Evolutionary conservation across 257 asterid genomes (phyloP), one percentile per base, ranked within the genome.

Genomic region (Solanum commersonii): DNA sequence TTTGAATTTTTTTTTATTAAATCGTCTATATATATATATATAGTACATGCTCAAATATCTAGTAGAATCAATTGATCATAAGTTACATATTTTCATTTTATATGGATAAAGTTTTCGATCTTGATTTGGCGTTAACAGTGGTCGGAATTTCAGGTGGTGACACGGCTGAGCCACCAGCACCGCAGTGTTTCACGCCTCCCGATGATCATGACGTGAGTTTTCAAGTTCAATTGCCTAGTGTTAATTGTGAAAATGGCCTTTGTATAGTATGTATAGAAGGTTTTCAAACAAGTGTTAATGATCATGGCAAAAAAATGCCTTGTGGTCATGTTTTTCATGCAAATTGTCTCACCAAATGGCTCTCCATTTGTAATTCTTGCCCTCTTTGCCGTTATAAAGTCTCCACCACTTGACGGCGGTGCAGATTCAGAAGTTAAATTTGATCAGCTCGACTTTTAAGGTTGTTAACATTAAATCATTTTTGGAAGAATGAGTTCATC

Each of bases 41-140:
- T 44, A 44, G 65, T 79, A 79, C 18, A 81, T 46, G 34, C 18
- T 27, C 63, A 81, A 44, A 23, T 9, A 81, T 16, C 16, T 29
- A 29, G 12, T 46, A 29, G 37, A 29, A 81, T 81, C 38, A 81
- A 27, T 49, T 3, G 35, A 40, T 38, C 84, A 29, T 59, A 49
- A 35, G 27, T 74, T 74, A 37, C 7, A 31, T 38, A 72, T 60
- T 44, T 40, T 56, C 70, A 81, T 34, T 35, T 37, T 35, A 87
- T 5, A 86, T 87, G 31, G 87, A 87, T 86, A 46, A 87, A 46
- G 71, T 72, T 65, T 89, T 87, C 77, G 92, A 91, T 88, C 91
- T 89, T 37, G 92, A 89, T 72, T n/a, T 86, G 77, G 92, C 90
- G 6, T 83, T 87, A 46, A 82, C 91, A 10, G n/a, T 37, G 77